Percentiles rank a stretch among this genome's conserved stretches.
Conservation (phyloP, 2,329 filamentous ascomycete species). For the Botrytis squamosa region DNA sequence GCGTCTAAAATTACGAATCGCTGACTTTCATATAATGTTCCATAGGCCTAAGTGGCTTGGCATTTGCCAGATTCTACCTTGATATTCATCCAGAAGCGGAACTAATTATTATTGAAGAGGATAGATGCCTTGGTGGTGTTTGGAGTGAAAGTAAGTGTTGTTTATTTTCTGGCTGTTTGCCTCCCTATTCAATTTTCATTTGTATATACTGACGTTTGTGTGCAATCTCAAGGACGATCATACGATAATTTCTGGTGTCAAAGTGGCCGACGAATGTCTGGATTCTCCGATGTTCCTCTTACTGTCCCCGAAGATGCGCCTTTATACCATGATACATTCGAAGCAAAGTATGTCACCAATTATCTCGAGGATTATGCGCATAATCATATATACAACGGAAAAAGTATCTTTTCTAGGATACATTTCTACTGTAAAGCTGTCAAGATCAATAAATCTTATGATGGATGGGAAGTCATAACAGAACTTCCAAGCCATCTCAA, state of each 20-base stretch:
- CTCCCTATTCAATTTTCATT: neutral
- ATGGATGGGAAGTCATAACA: conserved; percentile 25
- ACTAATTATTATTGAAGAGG: conserved; percentile 25
- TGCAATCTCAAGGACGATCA: conserved; percentile 27
- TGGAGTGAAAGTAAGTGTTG: conserved; percentile 1
- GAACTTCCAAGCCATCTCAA: neutral
- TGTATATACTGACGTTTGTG: neutral
- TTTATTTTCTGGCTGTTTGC: neutral
- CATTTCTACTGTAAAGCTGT: conserved; percentile 29
- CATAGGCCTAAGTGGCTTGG: conserved; percentile 18
- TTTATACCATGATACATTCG: conserved; percentile 33
- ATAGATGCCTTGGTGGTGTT: conserved; percentile 22
- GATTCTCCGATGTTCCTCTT: conserved; percentile 39
- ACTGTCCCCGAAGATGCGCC: conserved; percentile 32
- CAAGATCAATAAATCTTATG: conserved; percentile 28
- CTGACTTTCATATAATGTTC: neutral
- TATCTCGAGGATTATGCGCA: conserved; percentile 35
- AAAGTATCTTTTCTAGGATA: conserved; percentile 33
- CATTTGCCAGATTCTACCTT: conserved; percentile 26
- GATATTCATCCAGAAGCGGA: conserved; percentile 24
- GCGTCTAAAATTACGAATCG: neutral
- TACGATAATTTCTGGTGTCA: conserved; percentile 40
- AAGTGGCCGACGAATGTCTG: conserved; percentile 35
- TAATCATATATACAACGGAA: conserved; percentile 25
- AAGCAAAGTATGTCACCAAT: conserved; percentile 35